Base-by-base conservation (phyloP, 2,329 filamentous ascomycete species). In the Colletotrichum liaoningense region DNA sequence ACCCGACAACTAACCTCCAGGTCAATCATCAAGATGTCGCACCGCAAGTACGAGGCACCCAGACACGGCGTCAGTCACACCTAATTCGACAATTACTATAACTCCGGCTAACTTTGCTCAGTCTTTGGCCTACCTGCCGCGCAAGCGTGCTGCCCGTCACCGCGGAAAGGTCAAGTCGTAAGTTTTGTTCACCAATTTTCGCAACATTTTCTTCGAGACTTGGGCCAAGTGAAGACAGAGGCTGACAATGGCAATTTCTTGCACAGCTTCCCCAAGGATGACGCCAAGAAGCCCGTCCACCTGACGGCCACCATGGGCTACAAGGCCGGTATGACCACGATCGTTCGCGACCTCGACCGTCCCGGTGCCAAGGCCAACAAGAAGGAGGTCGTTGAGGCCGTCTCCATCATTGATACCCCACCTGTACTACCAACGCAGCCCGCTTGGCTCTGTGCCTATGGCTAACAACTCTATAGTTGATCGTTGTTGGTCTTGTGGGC, bases 281-380 rank as follows among this genome's bases (percentile, higher is more conserved):
- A 99, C 91, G 90, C 95, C 84, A 98, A 98, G 94, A 97, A 98
- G 93, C 94, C 95, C 83, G 95, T 98, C 87, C 97, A 99, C 92
- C 92, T 99, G 83, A 99, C 97, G 78, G 97, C 97, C 84, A 89
- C 95, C 84, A 95, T 98, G 93, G 97, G 97, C 86, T 99, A 99
- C 93, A 99, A 99, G 95, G 97, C 97, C 86, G 97, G 97, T 87
- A 99, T 99, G 97, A 98, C 95, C 87, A 99, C 97, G 83, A 97
- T 98, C 88, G 97, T 99, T 86, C 96, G 97, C 88, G 96, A 98
- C 88, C 92, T 98, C 87, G 97, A 99, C 92, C 94, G 97, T 88
- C 97, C 97, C 79, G 97, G 97, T 88, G 97, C 97, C 83, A 99
- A 99, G 93, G 92, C 97, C 88, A 95, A 99, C 94, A 98, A 98